Evolutionary conservation across 169 alveolate species (phyloP), one percentile per base, ranked within the genome.

Genomic region (Theileria parva): DNA sequence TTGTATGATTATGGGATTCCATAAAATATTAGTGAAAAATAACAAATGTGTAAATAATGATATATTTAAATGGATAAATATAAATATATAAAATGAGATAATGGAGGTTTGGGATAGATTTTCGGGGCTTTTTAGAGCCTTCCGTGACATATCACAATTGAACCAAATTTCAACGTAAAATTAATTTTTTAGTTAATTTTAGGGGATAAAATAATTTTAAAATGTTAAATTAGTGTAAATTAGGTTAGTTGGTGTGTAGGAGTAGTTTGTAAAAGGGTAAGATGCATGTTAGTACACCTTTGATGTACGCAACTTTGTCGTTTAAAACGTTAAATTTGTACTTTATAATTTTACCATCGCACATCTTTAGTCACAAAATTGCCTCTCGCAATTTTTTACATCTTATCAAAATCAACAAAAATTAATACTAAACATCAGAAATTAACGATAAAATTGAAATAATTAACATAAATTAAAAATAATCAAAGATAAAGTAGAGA

Each of bases 221-320:
- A 11, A 44, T 44, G 17, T 44, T 44, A 44, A 44, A 11, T 44
- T 44, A 44, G 8, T 7, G 53, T 44, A 4, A 44, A 44, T 11
- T 44, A 8, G 12, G 12, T 44, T 44, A 8, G 17, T 44, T 44
- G 19, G 17, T 11, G 53, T 44, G 17, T 44, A 11, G 53, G 19
- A 11, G 53, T 44, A 4, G 19, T 1, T 4, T 44, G 17, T 7
- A 44, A 44, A 44, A 44, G 12, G 17, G 53, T 4, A 59, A 59
- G 71, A 63, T 63, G 71, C 71, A 63, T 63, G 71, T 63, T 63
- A 63, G 71, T 63, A 63, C 71, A 63, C 71, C 71, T 30, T 63
- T 63, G 71, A 63, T n/a, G 71, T 63, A 63, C 71, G 71, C 50
- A 21, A 23, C 32, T 63, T n/a, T 5, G 28, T n/a, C 32, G 25